A percentile compares a stretch with the other conserved stretches of the same genome.
phyloP scores from a whole-genome alignment of 78 protist genomes.

The Pigoraptor vietnamica region DNA sequence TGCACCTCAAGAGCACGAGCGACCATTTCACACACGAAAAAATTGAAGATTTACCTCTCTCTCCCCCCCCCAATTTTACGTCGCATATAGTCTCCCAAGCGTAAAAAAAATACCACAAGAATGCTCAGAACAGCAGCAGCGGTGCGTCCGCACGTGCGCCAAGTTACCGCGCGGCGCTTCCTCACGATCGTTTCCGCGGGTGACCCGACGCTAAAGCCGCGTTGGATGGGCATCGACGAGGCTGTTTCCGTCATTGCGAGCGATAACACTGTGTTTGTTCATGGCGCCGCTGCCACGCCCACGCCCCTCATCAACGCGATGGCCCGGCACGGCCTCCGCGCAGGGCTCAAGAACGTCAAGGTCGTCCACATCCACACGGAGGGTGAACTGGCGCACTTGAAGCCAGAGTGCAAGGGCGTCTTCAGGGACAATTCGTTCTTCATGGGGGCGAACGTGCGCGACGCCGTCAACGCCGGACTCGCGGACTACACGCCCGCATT shows the following conservation, averaged over 20 bases:
- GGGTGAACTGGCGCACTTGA: background rate
- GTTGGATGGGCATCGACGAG: background rate
- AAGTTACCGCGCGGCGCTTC: too few species aligned
- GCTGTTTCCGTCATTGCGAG: background rate
- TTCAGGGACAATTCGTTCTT: background rate
- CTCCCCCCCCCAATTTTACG: too few species aligned
- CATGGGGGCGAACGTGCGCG: background rate
- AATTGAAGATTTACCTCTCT: too few species aligned
- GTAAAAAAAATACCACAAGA: too few species aligned
- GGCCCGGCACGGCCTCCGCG: background rate
- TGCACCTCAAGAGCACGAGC: too few species aligned
- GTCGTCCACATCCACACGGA: background rate
- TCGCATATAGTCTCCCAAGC: too few species aligned
- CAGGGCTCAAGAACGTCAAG: background rate
- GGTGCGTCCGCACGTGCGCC: too few species aligned
- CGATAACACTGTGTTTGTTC: background rate
- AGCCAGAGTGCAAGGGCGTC: background rate
- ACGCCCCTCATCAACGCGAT: background rate
- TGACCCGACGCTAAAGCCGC: background rate
- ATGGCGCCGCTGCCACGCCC: background rate
- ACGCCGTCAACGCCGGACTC: background rate
- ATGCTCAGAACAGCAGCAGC: too few species aligned
- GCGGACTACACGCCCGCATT: background rate
- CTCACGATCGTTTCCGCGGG: background rate
- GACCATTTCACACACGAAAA: too few species aligned